Evolutionary conservation across 2,329 filamentous ascomycete genomes (phyloP).

Genomic region (Aureobasidium sp.): DNA sequence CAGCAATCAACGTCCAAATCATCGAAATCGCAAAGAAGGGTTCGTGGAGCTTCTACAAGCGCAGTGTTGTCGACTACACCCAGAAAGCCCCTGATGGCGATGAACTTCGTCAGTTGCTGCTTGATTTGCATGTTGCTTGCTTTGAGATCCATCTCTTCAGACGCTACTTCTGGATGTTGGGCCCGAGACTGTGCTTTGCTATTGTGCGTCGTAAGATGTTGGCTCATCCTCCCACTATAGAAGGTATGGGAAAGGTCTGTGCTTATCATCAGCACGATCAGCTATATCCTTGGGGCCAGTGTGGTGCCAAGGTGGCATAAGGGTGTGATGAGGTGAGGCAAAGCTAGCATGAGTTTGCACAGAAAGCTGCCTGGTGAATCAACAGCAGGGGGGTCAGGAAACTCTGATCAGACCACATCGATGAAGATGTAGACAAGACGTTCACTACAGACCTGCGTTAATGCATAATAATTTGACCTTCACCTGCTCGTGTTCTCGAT

Average conservation of each 20-base stretch:
- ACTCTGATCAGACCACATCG: neutral
- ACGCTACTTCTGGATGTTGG: conserved; percentile 3
- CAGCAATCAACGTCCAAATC: neutral
- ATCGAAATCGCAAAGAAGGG: neutral
- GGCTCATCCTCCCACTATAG: neutral
- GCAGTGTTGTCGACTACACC: neutral
- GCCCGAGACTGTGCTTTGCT: neutral
- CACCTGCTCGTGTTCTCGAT: neutral
- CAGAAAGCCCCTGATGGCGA: neutral
- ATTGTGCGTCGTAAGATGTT: neutral
- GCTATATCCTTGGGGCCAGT: neutral
- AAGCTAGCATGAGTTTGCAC: neutral
- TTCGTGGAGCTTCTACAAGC: conserved; percentile 1
- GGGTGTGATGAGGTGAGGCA: neutral
- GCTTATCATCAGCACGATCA: conserved; percentile 5
- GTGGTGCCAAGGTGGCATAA: neutral
- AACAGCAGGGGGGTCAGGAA: neutral
- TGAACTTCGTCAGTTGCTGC: neutral
- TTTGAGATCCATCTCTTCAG: neutral
- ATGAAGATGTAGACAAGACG: neutral
- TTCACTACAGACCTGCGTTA: neutral
- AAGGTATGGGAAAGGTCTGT: neutral
- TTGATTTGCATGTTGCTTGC: neutral
- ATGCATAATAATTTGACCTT: neutral
- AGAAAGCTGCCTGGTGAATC: neutral